These are phyloP conservation scores for Beauveria asiatica DNA, from an alignment of 2,329 filamentous ascomycete species.

Conservation along the genomic window DNA sequence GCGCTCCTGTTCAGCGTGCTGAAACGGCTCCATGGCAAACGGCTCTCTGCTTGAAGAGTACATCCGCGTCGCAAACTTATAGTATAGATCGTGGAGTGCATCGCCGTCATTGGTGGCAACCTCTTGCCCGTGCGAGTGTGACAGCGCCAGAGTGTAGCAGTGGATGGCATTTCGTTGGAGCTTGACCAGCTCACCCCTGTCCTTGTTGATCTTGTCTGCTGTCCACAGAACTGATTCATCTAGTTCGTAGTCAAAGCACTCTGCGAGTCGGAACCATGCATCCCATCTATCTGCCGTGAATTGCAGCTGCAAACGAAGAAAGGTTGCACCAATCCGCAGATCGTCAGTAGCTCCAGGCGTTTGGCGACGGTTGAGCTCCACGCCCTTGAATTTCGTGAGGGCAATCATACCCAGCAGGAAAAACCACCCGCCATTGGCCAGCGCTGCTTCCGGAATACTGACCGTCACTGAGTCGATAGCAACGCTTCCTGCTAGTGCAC, in stretches of 20 bases:
- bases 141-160: slow-evolving; percentile 58
- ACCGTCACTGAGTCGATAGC: slow-evolving; percentile 65
- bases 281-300: slow-evolving; percentile 79
- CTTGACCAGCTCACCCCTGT: slow-evolving; percentile 62
- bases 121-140: slow-evolving; percentile 40
- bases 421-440: slow-evolving; percentile 83
- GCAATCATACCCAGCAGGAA: slow-evolving; percentile 84
- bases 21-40: slow-evolving; percentile 54
- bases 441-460: slow-evolving; percentile 56
- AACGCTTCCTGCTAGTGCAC: slow-evolving; percentile 70
- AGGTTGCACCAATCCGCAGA: slow-evolving; percentile 70
- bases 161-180: slow-evolving; percentile 76
- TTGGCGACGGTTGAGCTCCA: slow-evolving; percentile 64
- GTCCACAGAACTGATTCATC: slow-evolving; percentile 85
- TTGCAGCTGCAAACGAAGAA: slow-evolving; percentile 73
- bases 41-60: slow-evolving; percentile 55
- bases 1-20: slow-evolving; percentile 46
- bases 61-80: slow-evolving; percentile 53
- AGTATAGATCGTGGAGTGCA: slow-evolving; percentile 48
- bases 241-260: slow-evolving; percentile 79
- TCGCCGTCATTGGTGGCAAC: slow-evolving; percentile 40
- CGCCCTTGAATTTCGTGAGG: slow-evolving; percentile 70
- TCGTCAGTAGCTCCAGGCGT: slow-evolving; percentile 76
- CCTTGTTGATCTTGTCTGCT: slow-evolving; percentile 84
- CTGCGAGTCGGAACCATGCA: slow-evolving; percentile 80